Evolutionary conservation across 176 grass and related monocot species (phyloP), one percentile per base, ranked within the genome.

Genomic region (Phoenix dactylifera): DNA sequence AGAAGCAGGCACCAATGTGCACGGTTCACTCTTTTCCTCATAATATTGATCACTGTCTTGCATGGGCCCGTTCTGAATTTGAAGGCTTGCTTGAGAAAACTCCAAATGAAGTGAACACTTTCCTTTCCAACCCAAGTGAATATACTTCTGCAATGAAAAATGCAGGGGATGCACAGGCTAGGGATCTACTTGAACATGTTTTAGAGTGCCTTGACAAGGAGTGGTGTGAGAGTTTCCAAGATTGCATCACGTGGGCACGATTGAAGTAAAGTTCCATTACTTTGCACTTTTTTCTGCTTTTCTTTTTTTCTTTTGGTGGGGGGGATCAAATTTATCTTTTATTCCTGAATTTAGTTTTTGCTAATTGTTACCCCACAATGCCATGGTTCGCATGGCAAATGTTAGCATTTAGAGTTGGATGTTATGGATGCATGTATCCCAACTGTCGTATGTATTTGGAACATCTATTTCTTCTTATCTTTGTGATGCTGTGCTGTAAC

Each of bases 21-120:
- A 91, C 83, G 39, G 54, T 91, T 53, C 79, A 86, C 26, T 86
- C 79, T 30, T 90, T 86, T 69, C 87, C 87, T 6, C 87, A 86
- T 60, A 90, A 90, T 54, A 90, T 90, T 54, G 72, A 86, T 60
- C 87, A 91, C 65, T 91, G 87, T 72, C 48, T 86, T 19, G 77
- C 87, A 59, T 91, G 87, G 87, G 87, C 87, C 19, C 71, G 79
- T n/a, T 86, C 79, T 71, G 79, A 86, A 55, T 91, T 91, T 77
- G 82, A 86, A 64, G 83, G 83, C 20, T 74, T 86, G 68, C 76
- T 91, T 39, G 87, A 86, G 30, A 86, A 91, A 70, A 83, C 57
- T 57, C 87, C 87, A 35, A 86, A 55, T 67, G 82, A 91, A 85
- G 87, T 86, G 22, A 91, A 91, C 57, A 79, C 79, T 39, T 91